A percentile compares a stretch with the other conserved stretches of the same genome.
These are phyloP conservation scores for Backusella morwellensis DNA, from an alignment of 192 early-diverging fungal genomes.

Conservation along the genomic window DNA sequence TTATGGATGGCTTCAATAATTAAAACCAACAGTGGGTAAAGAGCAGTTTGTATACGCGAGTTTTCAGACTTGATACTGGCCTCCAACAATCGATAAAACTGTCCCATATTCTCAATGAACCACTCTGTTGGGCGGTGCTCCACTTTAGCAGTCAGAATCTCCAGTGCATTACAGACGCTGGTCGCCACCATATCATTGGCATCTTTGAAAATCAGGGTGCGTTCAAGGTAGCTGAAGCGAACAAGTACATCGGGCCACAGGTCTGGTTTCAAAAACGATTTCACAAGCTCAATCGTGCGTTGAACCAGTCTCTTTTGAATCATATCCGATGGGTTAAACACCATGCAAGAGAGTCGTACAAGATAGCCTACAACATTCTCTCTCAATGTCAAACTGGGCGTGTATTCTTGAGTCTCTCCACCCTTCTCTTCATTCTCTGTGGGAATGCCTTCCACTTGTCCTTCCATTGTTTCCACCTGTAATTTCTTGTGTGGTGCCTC, in stretches of 20 bases:
- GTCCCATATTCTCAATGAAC: constrained; percentile 60
- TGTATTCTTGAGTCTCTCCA: constrained; percentile 38
- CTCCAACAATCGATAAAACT: constrained; percentile 64
- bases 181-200: constrained; percentile 51
- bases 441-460: constrained; percentile 25
- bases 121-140: constrained; percentile 58
- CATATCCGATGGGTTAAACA: constrained; percentile 49
- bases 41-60: constrained; percentile 61
- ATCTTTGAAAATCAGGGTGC: constrained; percentile 54
- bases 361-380: constrained; percentile 61
- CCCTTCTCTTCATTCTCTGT: background rate
- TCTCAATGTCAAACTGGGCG: constrained; percentile 45
- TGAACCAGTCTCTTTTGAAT: constrained; percentile 40
- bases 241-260: constrained; percentile 76
- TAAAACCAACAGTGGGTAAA: constrained; percentile 70
- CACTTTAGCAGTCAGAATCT: constrained; percentile 61
- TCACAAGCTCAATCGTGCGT: constrained; percentile 64
- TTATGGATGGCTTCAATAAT: constrained; percentile 62
- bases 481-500: constrained; percentile 22
- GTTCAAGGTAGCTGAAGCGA: constrained; percentile 64
- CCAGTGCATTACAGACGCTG: constrained; percentile 62
- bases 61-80: constrained; percentile 75
- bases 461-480: constrained; percentile 26
- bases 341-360: constrained; percentile 60
- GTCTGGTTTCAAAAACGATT: constrained; percentile 53